Evolutionary conservation across 2,329 filamentous ascomycete genomes (phyloP).

Genomic region (Calonectria pseudoreteaudii): DNA sequence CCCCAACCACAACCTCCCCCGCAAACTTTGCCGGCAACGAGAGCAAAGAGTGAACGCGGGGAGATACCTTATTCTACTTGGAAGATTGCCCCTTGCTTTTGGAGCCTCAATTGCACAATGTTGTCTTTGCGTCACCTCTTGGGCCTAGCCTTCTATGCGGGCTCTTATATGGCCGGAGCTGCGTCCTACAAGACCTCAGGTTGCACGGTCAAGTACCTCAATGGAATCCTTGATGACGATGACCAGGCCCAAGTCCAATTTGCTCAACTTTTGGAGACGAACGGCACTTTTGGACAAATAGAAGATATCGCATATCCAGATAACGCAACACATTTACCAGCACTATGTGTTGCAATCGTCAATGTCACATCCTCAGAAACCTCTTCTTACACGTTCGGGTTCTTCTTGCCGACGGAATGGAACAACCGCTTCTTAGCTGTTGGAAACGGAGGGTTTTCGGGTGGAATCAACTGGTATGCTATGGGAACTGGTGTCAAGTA

Average conservation of each 20-base stretch:
- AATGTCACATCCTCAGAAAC: neutral
- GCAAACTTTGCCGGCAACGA: neutral
- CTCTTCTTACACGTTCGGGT: neutral
- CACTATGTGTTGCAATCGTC: neutral
- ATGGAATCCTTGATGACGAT: neutral
- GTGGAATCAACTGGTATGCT: neutral
- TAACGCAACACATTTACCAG: neutral
- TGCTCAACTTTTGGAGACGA: neutral
- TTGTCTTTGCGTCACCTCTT: neutral
- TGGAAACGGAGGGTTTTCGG: neutral
- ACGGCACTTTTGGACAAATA: neutral
- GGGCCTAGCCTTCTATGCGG: neutral
- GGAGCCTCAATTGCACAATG: neutral
- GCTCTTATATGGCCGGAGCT: neutral
- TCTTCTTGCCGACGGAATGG: neutral
- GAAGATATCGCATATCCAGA: neutral
- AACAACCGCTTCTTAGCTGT: neutral
- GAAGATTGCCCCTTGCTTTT: neutral
- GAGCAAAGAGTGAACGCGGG: neutral
- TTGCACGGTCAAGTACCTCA: neutral
- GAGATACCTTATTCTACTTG: neutral
- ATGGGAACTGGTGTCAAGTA: neutral
- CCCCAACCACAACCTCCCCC: neutral
- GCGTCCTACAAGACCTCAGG: neutral
- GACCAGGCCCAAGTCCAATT: neutral